Conservation (phyloP, 371 early-diverging fungal genomes). For the Actinomortierella ambigua region DNA sequence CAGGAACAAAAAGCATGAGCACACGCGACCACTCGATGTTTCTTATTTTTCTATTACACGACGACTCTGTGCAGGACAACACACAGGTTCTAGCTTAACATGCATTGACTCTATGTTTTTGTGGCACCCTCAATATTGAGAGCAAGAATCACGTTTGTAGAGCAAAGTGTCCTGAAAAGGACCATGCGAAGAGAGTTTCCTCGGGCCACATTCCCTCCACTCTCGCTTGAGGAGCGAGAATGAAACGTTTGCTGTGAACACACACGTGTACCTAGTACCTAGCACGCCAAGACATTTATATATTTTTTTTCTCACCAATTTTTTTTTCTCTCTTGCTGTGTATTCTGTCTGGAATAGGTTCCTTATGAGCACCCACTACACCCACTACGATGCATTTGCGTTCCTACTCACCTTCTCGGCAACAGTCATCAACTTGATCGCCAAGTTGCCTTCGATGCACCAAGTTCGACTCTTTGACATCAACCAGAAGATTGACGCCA, state of each 20-base stretch:
- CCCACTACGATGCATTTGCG: constrained; percentile 87
- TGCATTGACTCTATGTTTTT: too few species aligned
- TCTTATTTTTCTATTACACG: constrained; percentile 4
- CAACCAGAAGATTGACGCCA: constrained; percentile 67
- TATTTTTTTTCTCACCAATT: not conserved
- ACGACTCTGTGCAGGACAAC: constrained; percentile 2
- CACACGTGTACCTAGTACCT: too few species aligned
- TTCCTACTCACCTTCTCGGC: constrained; percentile 88
- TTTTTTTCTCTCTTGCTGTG: not conserved
- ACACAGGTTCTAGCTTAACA: too few species aligned
- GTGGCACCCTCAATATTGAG: too few species aligned
- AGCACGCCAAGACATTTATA: not conserved
- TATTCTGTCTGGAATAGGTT: constrained; percentile 66
- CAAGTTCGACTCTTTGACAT: constrained; percentile 95
- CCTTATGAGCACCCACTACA: constrained; percentile 93
- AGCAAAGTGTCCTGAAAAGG: too few species aligned
- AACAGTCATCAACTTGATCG: constrained; percentile 82
- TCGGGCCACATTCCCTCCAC: too few species aligned
- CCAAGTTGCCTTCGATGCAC: constrained; percentile 95
- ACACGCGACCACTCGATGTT: constrained; percentile 1
- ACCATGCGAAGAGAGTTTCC: too few species aligned
- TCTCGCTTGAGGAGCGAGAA: too few species aligned
- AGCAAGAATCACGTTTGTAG: too few species aligned
- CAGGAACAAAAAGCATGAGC: not conserved
- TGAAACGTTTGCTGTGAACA: too few species aligned